These are phyloP conservation scores for Phaeodactylum tricornutum DNA, from an alignment of 108 stramenopile genomes.

Conservation along the genomic window DNA sequence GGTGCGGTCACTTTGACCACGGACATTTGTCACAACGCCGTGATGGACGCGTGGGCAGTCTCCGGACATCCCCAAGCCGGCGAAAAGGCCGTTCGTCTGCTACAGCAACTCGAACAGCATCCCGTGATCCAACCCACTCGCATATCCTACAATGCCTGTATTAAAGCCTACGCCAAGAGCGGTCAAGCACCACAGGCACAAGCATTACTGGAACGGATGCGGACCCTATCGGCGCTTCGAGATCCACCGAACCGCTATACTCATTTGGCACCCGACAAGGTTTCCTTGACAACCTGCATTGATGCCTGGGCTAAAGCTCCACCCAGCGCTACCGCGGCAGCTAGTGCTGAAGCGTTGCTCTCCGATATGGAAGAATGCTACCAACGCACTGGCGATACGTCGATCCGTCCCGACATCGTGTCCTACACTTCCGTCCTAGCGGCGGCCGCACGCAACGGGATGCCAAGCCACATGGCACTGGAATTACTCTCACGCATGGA, in stretches of 20 bases:
- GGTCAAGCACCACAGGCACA: slow-evolving; percentile 37
- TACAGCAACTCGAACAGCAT: slow-evolving; percentile 40
- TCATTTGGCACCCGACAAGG: slow-evolving; percentile 30
- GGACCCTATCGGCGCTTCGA: slow-evolving; percentile 12
- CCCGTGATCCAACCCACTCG: slow-evolving; percentile 11
- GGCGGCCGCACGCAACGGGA: slow-evolving; percentile 10
- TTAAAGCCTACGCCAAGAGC: slow-evolving; percentile 52
- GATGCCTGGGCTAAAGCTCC: slow-evolving; percentile 24
- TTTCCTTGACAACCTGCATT: slow-evolving; percentile 54
- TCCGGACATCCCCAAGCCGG: slow-evolving; percentile 37
- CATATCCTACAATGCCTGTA: slow-evolving; percentile 29
- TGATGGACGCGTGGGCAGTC: slow-evolving; percentile 38
- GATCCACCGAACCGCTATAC: not conserved
- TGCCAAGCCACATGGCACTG: slow-evolving; percentile 9
- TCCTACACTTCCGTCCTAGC: slow-evolving; percentile 27
- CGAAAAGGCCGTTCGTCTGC: slow-evolving; percentile 23
- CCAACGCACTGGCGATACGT: slow-evolving; percentile 9
- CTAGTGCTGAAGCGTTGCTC: slow-evolving; percentile 16
- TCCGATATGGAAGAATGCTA: slow-evolving; percentile 22
- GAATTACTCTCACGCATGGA: slow-evolving; percentile 15
- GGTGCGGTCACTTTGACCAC: slow-evolving; percentile 1
- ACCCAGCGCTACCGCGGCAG: slow-evolving; percentile 5
- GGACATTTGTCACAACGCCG: slow-evolving; percentile 28
- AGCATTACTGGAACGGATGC: slow-evolving; percentile 35
- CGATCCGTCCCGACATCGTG: slow-evolving; percentile 15